These are phyloP conservation scores for Alternaria ventricosa DNA, from an alignment of 2,329 filamentous ascomycete species.

Conservation along the genomic window DNA sequence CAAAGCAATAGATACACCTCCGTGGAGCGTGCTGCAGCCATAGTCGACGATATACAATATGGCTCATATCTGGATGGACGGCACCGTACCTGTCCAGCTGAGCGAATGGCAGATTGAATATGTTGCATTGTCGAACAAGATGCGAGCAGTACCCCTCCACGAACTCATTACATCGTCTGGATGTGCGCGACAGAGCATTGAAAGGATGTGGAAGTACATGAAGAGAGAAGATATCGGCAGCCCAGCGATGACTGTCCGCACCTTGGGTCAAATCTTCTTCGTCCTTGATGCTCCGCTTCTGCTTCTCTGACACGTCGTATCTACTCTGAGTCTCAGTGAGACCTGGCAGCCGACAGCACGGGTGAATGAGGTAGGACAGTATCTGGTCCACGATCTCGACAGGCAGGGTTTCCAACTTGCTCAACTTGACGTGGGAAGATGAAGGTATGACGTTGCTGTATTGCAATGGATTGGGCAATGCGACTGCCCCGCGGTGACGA, in stretches of 20 bases:
- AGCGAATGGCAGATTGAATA: slow-evolving; percentile 39
- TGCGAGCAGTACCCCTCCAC: slow-evolving; percentile 39
- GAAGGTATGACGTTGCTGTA: background rate
- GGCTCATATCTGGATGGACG: slow-evolving; percentile 34
- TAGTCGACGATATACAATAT: slow-evolving; percentile 38
- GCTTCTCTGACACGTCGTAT: slow-evolving; percentile 22
- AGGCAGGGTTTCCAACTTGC: slow-evolving; percentile 33
- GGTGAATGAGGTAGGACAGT: slow-evolving; percentile 36
- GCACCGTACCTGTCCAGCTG: slow-evolving; percentile 27
- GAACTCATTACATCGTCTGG: slow-evolving; percentile 22
- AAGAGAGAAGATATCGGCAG: slow-evolving; percentile 36
- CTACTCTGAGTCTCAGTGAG: slow-evolving; percentile 37
- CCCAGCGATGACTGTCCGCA: slow-evolving; percentile 35
- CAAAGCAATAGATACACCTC: slow-evolving; percentile 36
- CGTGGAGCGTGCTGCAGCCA: slow-evolving; percentile 42
- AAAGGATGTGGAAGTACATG: slow-evolving; percentile 34
- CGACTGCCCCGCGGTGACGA: background rate
- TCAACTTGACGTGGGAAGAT: background rate
- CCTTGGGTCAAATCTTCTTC: slow-evolving; percentile 27
- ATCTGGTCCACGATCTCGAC: slow-evolving; percentile 38
- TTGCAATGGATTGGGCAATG: background rate
- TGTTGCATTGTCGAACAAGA: slow-evolving; percentile 34
- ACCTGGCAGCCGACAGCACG: slow-evolving; percentile 37
- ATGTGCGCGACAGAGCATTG: slow-evolving; percentile 35
- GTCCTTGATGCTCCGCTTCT: slow-evolving; percentile 27